These are phyloP conservation scores for Waltergamsia citrina DNA, from an alignment of 2,329 filamentous ascomycete genomes.

Conservation along the genomic window DNA sequence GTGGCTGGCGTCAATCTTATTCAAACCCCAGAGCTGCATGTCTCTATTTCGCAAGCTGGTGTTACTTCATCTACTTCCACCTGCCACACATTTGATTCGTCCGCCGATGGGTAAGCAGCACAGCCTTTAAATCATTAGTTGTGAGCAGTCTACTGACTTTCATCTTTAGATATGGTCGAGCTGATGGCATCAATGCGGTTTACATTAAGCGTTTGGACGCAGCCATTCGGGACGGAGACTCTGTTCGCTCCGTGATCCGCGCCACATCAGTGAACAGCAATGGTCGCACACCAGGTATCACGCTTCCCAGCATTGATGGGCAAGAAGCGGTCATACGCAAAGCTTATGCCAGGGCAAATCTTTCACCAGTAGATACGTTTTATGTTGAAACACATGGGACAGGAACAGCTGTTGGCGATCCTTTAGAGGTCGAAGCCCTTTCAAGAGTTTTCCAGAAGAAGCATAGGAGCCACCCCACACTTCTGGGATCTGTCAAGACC, in stretches of 20 bases:
- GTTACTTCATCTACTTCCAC: conserved; percentile 20
- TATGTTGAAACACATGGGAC: conserved; percentile 20
- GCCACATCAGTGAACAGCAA: conserved; percentile 37
- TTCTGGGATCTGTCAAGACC: conserved; percentile 28
- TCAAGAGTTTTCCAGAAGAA: conserved; percentile 14
- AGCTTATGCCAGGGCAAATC: conserved; percentile 12
- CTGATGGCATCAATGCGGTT: conserved; percentile 2
- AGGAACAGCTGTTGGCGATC: conserved; percentile 17
- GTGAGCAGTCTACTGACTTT: too few relatives aligned
- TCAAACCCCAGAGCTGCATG: conserved; percentile 13
- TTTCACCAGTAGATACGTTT: conserved; percentile 13
- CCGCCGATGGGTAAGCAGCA: conserved; percentile 24
- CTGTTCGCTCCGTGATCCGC: conserved; percentile 37
- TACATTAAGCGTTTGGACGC: background rate
- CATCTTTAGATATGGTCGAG: background rate
- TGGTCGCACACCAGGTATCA: conserved; percentile 37
- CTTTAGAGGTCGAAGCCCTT: conserved; percentile 21
- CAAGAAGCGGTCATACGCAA: conserved; percentile 26
- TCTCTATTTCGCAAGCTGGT: conserved; percentile 12
- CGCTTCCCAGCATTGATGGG: conserved; percentile 34
- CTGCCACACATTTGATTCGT: conserved; percentile 36
- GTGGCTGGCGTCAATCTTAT: conserved; percentile 20
- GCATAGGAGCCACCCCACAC: conserved; percentile 20
- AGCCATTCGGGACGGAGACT: conserved; percentile 31
- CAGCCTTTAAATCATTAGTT: too few relatives aligned